These are phyloP conservation scores for Penicillium olsonii DNA, from an alignment of 2,329 filamentous ascomycete species.

Conservation along the genomic window DNA sequence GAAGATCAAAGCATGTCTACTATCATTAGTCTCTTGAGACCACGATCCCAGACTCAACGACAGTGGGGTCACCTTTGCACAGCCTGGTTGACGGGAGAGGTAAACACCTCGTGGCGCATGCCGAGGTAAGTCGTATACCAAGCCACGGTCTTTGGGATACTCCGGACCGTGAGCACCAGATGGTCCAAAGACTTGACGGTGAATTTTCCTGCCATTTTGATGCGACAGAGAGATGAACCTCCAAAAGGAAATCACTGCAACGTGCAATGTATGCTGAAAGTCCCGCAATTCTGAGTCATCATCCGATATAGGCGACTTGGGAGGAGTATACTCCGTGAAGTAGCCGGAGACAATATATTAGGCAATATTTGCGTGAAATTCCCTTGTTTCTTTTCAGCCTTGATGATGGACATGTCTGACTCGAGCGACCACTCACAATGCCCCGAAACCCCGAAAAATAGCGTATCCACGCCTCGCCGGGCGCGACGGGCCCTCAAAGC, in stretches of 20 bases:
- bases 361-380: no score
- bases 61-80: constrained; percentile 23
- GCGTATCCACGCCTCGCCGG: no score
- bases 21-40: constrained; percentile 11
- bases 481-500: no score
- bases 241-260: not conserved
- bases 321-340: not conserved
- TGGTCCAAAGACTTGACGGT: constrained; percentile 57
- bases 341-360: not conserved
- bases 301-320: not conserved
- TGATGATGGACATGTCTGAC: no score
- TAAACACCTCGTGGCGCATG: constrained; percentile 58
- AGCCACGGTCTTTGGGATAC: constrained; percentile 50
- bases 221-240: not conserved
- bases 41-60: no score
- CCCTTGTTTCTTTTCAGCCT: no score
- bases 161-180: constrained; percentile 60
- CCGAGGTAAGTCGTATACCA: constrained; percentile 61
- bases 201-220: constrained; percentile 20
- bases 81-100: constrained; percentile 39
- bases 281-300: not conserved
- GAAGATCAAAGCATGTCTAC: constrained; percentile 58
- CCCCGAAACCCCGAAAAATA: not conserved
- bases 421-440: not conserved
- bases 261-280: not conserved